phyloP scores from a whole-genome alignment of 805 yeast genomes.

The Helenozyma baotianmanensis region DNA sequence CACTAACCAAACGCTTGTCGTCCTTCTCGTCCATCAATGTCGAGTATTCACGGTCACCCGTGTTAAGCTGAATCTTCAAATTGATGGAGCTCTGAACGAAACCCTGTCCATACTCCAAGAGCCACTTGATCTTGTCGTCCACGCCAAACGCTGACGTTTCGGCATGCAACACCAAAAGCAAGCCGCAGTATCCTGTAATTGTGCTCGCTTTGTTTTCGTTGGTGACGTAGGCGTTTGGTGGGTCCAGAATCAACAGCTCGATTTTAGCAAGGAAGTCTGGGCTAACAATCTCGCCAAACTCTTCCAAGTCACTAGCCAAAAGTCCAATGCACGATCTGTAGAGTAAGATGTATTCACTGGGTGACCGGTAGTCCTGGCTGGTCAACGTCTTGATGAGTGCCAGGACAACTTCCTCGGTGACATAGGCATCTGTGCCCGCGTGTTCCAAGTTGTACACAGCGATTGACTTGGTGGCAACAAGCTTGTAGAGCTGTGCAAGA shows the following conservation, averaged over 20 bases:
- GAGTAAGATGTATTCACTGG: slow-evolving; percentile 38
- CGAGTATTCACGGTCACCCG: slow-evolving; percentile 41
- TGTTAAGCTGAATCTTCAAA: slow-evolving; percentile 27
- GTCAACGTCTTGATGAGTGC: slow-evolving; percentile 32
- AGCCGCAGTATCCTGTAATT: slow-evolving; percentile 34
- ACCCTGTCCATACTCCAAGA: slow-evolving; percentile 43
- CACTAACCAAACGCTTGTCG: slow-evolving; percentile 32
- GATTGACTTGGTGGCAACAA: slow-evolving; percentile 41
- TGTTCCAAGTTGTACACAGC: slow-evolving; percentile 31
- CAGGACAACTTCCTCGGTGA: slow-evolving; percentile 32
- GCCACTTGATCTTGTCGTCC: slow-evolving; percentile 40
- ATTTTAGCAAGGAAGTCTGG: slow-evolving; percentile 26
- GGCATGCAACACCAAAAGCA: slow-evolving; percentile 41
- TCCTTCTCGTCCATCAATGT: slow-evolving; percentile 34
- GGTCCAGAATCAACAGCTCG: slow-evolving; percentile 28
- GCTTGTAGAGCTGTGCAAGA: slow-evolving; percentile 46
- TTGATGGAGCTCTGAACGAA: slow-evolving; percentile 26
- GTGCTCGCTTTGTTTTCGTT: slow-evolving; percentile 35
- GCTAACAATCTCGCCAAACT: slow-evolving; percentile 37
- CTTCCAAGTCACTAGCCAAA: slow-evolving; percentile 47
- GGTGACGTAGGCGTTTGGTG: slow-evolving; percentile 30
- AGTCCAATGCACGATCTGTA: slow-evolving; percentile 39
- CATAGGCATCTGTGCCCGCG: slow-evolving; percentile 27
- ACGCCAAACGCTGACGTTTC: slow-evolving; percentile 48
- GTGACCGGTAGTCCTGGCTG: slow-evolving; percentile 29